Conservation (phyloP, 805 yeast species). For the Starmerella ratchasimensis region DNA sequence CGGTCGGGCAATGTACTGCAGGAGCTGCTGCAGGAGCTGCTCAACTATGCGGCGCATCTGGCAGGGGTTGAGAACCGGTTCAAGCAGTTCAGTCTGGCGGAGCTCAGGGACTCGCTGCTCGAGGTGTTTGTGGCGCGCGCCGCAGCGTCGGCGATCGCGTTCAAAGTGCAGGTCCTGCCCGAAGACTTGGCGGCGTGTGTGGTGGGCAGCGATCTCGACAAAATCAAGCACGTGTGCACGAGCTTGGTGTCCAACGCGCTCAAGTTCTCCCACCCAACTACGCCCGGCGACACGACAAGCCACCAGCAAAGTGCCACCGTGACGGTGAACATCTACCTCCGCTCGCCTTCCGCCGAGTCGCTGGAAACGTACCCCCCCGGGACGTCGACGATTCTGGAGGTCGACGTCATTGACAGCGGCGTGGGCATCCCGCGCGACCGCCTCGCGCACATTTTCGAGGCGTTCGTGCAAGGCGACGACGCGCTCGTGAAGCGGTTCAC, state of each 20-base stretch:
- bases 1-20: conserved; percentile 77
- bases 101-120: conserved; percentile 63
- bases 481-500: conserved; percentile 81
- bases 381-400: conserved; percentile 31
- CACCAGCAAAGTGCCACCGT: too few species aligned
- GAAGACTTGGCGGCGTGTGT: conserved; percentile 37
- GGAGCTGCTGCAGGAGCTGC: conserved; percentile 76
- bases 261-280: conserved; percentile 80
- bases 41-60: conserved; percentile 80
- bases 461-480: conserved; percentile 93
- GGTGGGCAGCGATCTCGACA: conserved; percentile 64
- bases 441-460: conserved; percentile 80
- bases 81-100: conserved; percentile 58
- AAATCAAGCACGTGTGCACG: conserved; percentile 81
- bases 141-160: conserved; percentile 54
- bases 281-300: too few species aligned
- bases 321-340: too few species aligned
- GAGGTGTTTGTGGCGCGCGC: conserved; percentile 51
- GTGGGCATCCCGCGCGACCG: conserved; percentile 76
- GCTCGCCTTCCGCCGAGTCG: too few species aligned
- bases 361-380: neutral
- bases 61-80: conserved; percentile 74
- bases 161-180: conserved; percentile 44
- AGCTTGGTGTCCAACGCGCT: conserved; percentile 79
- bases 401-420: conserved; percentile 78